Percentiles rank a stretch among this genome's conserved stretches.
Evolutionary conservation across 768 basidiomycete species (phyloP).

Genomic region (Pleurotus citrinopileatus): DNA sequence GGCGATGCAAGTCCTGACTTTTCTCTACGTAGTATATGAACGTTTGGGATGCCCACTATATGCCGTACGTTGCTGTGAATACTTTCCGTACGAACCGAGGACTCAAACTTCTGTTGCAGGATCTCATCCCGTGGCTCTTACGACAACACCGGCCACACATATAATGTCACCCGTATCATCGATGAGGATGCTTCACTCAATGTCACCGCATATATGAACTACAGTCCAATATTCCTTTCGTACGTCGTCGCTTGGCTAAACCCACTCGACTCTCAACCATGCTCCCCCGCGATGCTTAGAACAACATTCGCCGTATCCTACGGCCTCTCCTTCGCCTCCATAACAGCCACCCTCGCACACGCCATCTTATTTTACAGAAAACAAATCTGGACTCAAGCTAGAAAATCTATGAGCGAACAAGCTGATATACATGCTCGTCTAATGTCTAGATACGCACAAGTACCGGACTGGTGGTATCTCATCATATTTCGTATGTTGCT

Average conservation of each 20-base stretch:
- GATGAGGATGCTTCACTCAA: slow-evolving; percentile 54
- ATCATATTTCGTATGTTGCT: slow-evolving; percentile 50
- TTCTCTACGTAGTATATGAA: slow-evolving; percentile 50
- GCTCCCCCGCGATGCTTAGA: slow-evolving; percentile 45
- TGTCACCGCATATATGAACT: slow-evolving; percentile 47
- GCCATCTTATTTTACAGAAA: slow-evolving; percentile 73
- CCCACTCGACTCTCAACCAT: slow-evolving; percentile 47
- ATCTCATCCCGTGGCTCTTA: slow-evolving; percentile 67
- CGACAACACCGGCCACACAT: slow-evolving; percentile 56
- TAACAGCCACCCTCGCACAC: slow-evolving; percentile 74
- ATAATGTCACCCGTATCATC: slow-evolving; percentile 59
- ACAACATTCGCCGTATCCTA: slow-evolving; percentile 77
- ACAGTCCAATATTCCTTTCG: slow-evolving; percentile 64
- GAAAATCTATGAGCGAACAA: slow-evolving; percentile 71
- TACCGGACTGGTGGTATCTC: slow-evolving; percentile 89
- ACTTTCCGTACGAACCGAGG: background rate
- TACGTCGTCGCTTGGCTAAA: too few relatives aligned
- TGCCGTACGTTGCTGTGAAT: slow-evolving; percentile 41
- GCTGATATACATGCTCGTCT: slow-evolving; percentile 83
- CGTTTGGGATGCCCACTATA: slow-evolving; percentile 51
- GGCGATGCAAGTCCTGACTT: background rate
- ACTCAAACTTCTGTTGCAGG: slow-evolving; percentile 17
- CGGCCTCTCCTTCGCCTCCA: slow-evolving; percentile 76
- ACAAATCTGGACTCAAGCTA: slow-evolving; percentile 71
- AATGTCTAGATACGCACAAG: slow-evolving; percentile 72